Percentiles rank a stretch among this genome's conserved stretches.
phyloP scores from a whole-genome alignment of 331 rosid species.

The Cucumis variabilis region DNA sequence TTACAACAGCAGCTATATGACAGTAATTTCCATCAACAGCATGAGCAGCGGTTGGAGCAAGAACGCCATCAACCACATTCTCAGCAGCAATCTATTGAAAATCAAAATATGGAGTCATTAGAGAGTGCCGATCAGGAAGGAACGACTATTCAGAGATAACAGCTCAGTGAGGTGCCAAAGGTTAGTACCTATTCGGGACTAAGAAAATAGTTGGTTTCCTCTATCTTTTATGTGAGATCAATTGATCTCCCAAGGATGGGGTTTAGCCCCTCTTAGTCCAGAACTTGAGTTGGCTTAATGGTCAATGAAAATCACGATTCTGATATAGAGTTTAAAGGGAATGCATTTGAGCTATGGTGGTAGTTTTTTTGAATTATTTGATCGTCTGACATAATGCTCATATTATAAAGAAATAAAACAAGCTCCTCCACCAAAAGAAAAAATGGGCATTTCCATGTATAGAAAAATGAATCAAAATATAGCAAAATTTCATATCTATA shows the following conservation, averaged over 20 bases:
- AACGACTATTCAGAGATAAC: constrained; percentile 23
- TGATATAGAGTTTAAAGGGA: too few species aligned
- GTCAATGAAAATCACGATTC: too few species aligned
- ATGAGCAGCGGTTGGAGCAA: constrained; percentile 19
- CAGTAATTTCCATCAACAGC: constrained; percentile 28
- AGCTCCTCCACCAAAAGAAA: too few species aligned
- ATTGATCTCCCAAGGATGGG: neutral
- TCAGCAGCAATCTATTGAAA: constrained; percentile 33
- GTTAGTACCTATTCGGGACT: constrained; percentile 17
- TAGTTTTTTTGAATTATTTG: too few species aligned
- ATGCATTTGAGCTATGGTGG: too few species aligned
- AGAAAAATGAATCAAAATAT: too few species aligned
- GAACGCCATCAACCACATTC: constrained; percentile 21
- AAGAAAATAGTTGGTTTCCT: neutral
- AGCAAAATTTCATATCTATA: too few species aligned
- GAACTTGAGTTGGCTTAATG: too few species aligned
- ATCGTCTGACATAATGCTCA: too few species aligned
- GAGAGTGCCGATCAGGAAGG: constrained; percentile 31
- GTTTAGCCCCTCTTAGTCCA: neutral
- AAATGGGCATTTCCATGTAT: too few species aligned
- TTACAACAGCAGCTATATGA: constrained; percentile 16
- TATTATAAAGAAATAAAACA: too few species aligned
- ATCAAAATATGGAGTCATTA: constrained; percentile 15
- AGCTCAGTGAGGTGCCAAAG: constrained; percentile 24
- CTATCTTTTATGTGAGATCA: neutral